Percentiles rank a stretch among this genome's conserved stretches.
phyloP scores from a whole-genome alignment of 2,329 filamentous ascomycete species.

The Aureobasidium zeae region DNA sequence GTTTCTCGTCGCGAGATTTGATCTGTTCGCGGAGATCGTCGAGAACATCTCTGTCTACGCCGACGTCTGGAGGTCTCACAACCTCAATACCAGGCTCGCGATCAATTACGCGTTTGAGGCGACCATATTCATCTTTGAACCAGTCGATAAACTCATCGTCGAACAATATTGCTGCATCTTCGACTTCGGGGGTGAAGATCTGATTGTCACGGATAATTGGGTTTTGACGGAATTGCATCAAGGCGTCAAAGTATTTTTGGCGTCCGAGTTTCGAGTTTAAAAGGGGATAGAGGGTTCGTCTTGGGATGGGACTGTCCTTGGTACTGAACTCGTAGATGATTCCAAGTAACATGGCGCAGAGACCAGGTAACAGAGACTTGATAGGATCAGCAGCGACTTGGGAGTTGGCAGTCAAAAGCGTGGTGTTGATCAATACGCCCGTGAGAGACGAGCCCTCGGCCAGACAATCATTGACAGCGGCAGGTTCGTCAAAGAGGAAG shows the following conservation, averaged over 20 bases:
- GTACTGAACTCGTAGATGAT: slow-evolving; percentile 95
- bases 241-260: slow-evolving; percentile 75
- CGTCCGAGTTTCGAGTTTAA: slow-evolving; percentile 68
- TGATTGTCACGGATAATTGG: slow-evolving; percentile 62
- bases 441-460: slow-evolving; percentile 90
- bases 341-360: slow-evolving; percentile 76
- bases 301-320: slow-evolving; percentile 84
- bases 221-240: slow-evolving; percentile 68
- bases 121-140: slow-evolving; percentile 90
- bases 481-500: slow-evolving; percentile 87
- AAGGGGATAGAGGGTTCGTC: slow-evolving; percentile 70
- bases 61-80: slow-evolving; percentile 67
- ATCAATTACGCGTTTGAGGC: slow-evolving; percentile 75
- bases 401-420: slow-evolving; percentile 45
- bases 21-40: slow-evolving; percentile 73
- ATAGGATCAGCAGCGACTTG: slow-evolving; percentile 35
- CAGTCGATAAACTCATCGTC: slow-evolving; percentile 84
- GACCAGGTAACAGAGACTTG: slow-evolving; percentile 63
- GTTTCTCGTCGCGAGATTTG: slow-evolving; percentile 57
- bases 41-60: slow-evolving; percentile 87
- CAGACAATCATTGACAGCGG: slow-evolving; percentile 86
- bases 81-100: slow-evolving; percentile 83
- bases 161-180: slow-evolving; percentile 39
- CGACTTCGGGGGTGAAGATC: slow-evolving; percentile 51
- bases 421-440: slow-evolving; percentile 29